These are phyloP conservation scores for Cyclotella atomus DNA, from an alignment of 108 stramenopile genomes.

Conservation along the genomic window DNA sequence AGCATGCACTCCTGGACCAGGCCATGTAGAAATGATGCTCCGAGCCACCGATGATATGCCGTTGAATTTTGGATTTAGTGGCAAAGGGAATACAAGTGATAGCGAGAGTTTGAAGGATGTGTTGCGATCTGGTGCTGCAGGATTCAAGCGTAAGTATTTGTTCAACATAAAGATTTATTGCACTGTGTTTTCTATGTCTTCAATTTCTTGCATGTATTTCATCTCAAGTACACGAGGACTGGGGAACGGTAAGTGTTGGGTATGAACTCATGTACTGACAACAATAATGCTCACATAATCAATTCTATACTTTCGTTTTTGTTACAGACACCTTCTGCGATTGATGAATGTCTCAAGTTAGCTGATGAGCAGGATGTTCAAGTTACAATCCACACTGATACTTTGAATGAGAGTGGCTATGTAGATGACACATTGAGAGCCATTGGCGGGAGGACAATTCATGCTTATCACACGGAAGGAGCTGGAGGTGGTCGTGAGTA, in stretches of 20 bases:
- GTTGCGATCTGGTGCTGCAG: slow-evolving; percentile 86
- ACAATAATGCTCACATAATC: background rate
- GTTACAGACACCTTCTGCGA: slow-evolving; percentile 84
- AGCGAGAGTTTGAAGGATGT: slow-evolving; percentile 60
- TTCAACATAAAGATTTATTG: too few relatives aligned
- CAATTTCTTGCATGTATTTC: too few relatives aligned
- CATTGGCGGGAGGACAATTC: slow-evolving; percentile 95
- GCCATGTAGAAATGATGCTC: slow-evolving; percentile 95
- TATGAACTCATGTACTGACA: background rate
- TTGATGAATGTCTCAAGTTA: slow-evolving; percentile 91
- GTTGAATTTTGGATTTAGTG: slow-evolving; percentile 97
- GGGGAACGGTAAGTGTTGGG: slow-evolving; percentile 79
- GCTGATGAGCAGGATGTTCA: slow-evolving; percentile 91
- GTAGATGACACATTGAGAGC: slow-evolving; percentile 94
- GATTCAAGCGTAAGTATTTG: slow-evolving; percentile 76
- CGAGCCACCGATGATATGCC: slow-evolving; percentile 91
- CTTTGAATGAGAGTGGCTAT: slow-evolving; percentile 95
- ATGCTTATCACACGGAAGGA: slow-evolving; percentile 95
- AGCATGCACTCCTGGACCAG: slow-evolving; percentile 93
- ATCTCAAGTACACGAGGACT: slow-evolving; percentile 94
- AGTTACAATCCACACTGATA: slow-evolving; percentile 99
- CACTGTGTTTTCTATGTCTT: background rate
- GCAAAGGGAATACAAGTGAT: slow-evolving; percentile 95
- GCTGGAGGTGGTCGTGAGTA: slow-evolving; percentile 82
- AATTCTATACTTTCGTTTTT: background rate